These are phyloP conservation scores for Naegleria lovaniensis DNA, from an alignment of 208 protist genomes.

Conservation along the genomic window DNA sequence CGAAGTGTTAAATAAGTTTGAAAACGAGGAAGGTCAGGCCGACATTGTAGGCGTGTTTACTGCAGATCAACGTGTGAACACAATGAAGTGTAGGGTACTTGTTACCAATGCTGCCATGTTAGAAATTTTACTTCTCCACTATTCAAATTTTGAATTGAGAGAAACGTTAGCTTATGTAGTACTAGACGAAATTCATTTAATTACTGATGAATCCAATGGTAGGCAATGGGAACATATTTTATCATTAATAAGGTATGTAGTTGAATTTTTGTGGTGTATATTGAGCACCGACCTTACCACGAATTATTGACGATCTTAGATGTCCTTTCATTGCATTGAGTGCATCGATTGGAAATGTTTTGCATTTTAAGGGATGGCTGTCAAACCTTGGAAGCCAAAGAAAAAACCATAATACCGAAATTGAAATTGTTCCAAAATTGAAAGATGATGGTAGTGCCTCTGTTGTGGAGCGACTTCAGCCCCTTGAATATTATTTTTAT, in stretches of 20 bases:
- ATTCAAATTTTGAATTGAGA: not conserved
- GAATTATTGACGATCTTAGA: no score
- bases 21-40: not conserved
- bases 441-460: not conserved
- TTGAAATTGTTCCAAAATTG: not conserved
- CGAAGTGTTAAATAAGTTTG: not conserved
- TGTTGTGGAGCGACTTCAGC: not conserved
- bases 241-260: slow-evolving; percentile 11
- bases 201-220: not conserved
- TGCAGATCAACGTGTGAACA: not conserved
- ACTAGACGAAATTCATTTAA: slow-evolving; percentile 28
- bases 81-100: not conserved
- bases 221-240: not conserved
- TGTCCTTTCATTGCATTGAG: slow-evolving; percentile 32
- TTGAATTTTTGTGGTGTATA: no score
- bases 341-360: slow-evolving; percentile 23
- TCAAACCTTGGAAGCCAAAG: not conserved
- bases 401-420: not conserved
- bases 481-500: not conserved
- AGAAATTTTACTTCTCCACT: slow-evolving; percentile 9
- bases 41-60: slow-evolving; percentile 8
- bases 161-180: slow-evolving; percentile 2
- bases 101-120: slow-evolving; percentile 7
- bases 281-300: no score
- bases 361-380: slow-evolving; percentile 10